Percentiles rank a stretch among this genome's conserved stretches.
These are phyloP conservation scores for Fusarium aywerte DNA, from an alignment of 2,329 filamentous ascomycete species.

Conservation along the genomic window DNA sequence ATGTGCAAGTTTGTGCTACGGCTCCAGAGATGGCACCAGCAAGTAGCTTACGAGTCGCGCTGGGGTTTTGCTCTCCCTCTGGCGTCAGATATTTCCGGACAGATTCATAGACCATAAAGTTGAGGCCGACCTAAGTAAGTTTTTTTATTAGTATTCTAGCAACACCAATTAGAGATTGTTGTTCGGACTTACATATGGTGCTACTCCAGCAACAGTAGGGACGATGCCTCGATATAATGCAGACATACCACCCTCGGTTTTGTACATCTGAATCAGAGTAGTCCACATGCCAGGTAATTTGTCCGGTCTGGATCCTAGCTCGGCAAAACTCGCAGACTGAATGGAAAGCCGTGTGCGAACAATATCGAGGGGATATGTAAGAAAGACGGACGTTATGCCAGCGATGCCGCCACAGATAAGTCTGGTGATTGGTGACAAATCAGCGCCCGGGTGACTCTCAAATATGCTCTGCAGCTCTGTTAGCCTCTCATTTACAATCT, in stretches of 20 bases:
- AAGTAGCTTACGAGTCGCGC: conserved; percentile 80
- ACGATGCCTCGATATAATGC: conserved; percentile 96
- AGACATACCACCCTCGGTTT: conserved; percentile 82
- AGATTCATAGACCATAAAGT: conserved; percentile 98
- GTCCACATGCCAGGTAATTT: conserved; percentile 92
- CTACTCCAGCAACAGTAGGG: conserved; percentile 93
- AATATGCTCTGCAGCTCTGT: conserved; percentile 70
- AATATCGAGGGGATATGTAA: conserved; percentile 97
- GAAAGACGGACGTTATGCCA: conserved; percentile 93
- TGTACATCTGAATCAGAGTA: conserved; percentile 86
- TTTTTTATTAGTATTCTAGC: conserved; percentile 6
- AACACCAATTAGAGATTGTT: background rate
- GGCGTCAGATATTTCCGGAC: conserved; percentile 85
- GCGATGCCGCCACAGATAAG: conserved; percentile 91
- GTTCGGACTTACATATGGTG: conserved; percentile 77
- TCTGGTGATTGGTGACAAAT: conserved; percentile 77
- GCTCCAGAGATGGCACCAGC: conserved; percentile 96
- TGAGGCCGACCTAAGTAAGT: conserved; percentile 80
- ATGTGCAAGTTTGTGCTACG: conserved; percentile 96
- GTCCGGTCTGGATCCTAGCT: conserved; percentile 70
- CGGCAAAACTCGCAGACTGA: conserved; percentile 94
- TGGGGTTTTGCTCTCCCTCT: conserved; percentile 87
- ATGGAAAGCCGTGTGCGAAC: conserved; percentile 95
- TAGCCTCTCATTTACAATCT: background rate
- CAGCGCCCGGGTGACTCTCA: conserved; percentile 77